These are phyloP conservation scores for Sphaerostilbella broomeana DNA, from an alignment of 2,329 filamentous ascomycete genomes.

Conservation along the genomic window DNA sequence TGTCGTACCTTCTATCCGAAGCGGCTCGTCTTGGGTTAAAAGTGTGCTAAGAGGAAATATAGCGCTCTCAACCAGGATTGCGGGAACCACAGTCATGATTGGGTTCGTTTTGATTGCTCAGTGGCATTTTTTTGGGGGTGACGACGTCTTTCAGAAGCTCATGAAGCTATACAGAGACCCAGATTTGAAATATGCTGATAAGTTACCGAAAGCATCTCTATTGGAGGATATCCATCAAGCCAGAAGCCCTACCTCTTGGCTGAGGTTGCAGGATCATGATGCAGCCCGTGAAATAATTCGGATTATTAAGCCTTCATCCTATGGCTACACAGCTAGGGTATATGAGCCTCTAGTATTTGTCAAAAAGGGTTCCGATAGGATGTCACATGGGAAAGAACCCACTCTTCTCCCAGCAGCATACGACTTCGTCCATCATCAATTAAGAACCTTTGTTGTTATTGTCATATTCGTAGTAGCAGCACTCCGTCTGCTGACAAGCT, in stretches of 20 bases:
- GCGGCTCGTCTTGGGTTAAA: conserved; percentile 45
- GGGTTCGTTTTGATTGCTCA: conserved; percentile 68
- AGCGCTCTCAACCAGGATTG: conserved; percentile 65
- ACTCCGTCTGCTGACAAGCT: conserved; percentile 66
- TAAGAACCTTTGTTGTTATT: conserved; percentile 53
- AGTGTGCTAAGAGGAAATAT: conserved; percentile 57
- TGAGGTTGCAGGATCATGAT: conserved; percentile 70
- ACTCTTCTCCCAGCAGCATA: conserved; percentile 39
- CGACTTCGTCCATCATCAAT: conserved; percentile 59
- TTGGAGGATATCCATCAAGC: conserved; percentile 64
- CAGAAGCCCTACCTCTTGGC: conserved; percentile 69
- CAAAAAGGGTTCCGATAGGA: conserved; percentile 60
- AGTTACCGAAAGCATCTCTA: conserved; percentile 31
- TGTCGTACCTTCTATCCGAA: conserved; percentile 19
- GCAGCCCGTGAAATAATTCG: conserved; percentile 70
- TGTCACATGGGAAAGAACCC: conserved; percentile 39
- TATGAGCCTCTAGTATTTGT: conserved; percentile 72
- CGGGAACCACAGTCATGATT: conserved; percentile 66
- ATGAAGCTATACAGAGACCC: conserved; percentile 19
- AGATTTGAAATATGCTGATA: conserved; percentile 18
- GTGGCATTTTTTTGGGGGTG: conserved; percentile 67
- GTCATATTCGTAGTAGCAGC: conserved; percentile 57
- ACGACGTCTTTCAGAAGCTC: conserved; percentile 33
- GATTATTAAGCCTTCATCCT: conserved; percentile 63
- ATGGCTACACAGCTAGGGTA: conserved; percentile 67